A percentile compares a stretch with the other conserved stretches of the same genome.
These are phyloP conservation scores for Aspergillus avenaceus DNA, from an alignment of 495 filamentous ascomycete genomes.

Conservation along the genomic window DNA sequence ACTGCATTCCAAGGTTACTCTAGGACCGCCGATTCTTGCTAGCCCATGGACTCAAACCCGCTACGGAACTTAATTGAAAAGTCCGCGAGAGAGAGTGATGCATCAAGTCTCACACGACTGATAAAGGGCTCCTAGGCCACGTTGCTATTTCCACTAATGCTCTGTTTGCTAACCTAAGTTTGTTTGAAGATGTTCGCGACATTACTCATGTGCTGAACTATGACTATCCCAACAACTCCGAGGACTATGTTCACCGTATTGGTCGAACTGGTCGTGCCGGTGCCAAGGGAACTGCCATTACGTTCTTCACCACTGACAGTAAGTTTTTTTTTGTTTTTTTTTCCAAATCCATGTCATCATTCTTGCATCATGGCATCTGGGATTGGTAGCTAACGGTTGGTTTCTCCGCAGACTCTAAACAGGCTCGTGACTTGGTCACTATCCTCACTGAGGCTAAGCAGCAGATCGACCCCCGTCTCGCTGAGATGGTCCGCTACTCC, in stretches of 20 bases:
- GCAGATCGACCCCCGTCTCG: conserved; percentile 91
- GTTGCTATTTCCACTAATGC: conserved; percentile 44
- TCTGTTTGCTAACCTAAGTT: conserved; percentile 71
- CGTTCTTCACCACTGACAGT: conserved; percentile 98
- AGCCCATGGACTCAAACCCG: conserved; percentile 45
- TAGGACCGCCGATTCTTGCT: conserved; percentile 71
- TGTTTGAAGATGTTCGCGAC: conserved; percentile 93
- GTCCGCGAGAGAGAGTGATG: conserved; percentile 67
- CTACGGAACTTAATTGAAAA: conserved; percentile 53
- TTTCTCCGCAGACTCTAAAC: conserved; percentile 71
- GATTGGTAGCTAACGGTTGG: too few species aligned
- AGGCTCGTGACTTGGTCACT: conserved; percentile 89
- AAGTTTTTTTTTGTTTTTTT: conserved; percentile 38
- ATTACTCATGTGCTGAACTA: conserved; percentile 99
- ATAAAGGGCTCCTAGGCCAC: conserved; percentile 51
- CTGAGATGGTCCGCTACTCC: conserved; percentile 91
- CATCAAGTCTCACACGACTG: conserved; percentile 63
- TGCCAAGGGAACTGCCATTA: conserved; percentile 83
- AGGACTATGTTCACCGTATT: conserved; percentile 98
- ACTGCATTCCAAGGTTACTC: conserved; percentile 64
- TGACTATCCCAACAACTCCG: conserved; percentile 99
- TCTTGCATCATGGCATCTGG: too few species aligned
- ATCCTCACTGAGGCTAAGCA: conserved; percentile 97
- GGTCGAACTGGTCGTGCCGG: conserved; percentile 91
- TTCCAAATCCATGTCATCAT: too few species aligned